Percentiles rank a stretch among this genome's conserved stretches.
phyloP scores from a whole-genome alignment of 1,284 basidiomycete species.

The Fistulinella cinereoalba region DNA sequence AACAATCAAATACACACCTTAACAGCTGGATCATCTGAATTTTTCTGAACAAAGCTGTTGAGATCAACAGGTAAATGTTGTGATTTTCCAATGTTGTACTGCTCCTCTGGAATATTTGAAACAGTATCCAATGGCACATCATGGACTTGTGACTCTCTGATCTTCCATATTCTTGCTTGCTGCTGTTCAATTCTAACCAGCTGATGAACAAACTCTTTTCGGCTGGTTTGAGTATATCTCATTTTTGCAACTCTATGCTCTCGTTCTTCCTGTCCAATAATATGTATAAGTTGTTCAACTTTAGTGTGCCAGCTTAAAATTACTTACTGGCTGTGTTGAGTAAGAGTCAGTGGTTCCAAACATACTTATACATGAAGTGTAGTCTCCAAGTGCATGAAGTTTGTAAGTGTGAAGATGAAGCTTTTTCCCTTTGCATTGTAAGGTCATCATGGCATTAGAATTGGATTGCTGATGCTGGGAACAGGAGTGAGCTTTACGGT shows the following conservation, averaged over 20 bases:
- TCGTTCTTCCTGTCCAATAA: slow-evolving; percentile 11
- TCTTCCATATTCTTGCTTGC: background rate
- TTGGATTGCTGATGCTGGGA: background rate
- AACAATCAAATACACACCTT: background rate
- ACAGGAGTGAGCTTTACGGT: background rate
- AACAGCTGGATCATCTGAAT: background rate
- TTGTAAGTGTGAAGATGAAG: slow-evolving; percentile 6
- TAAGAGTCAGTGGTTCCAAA: slow-evolving; percentile 6
- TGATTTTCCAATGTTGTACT: background rate
- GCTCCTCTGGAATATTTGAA: background rate
- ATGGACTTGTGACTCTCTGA: background rate
- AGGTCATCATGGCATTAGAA: background rate
- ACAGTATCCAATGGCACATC: background rate
- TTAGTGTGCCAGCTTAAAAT: no score
- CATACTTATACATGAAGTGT: background rate
- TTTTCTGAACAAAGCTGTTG: background rate
- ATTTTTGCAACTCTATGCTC: slow-evolving; percentile 4
- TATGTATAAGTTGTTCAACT: no score
- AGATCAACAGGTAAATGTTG: background rate
- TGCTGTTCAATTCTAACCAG: slow-evolving; percentile 1
- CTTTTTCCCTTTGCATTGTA: background rate
- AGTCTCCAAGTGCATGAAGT: slow-evolving; percentile 4
- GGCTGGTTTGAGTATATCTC: slow-evolving; percentile 1
- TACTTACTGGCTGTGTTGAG: slow-evolving; percentile 3
- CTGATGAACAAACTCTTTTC: background rate